Conservation (phyloP, 1,284 basidiomycete genomes). For the Malassezia cuniculi region DNA sequence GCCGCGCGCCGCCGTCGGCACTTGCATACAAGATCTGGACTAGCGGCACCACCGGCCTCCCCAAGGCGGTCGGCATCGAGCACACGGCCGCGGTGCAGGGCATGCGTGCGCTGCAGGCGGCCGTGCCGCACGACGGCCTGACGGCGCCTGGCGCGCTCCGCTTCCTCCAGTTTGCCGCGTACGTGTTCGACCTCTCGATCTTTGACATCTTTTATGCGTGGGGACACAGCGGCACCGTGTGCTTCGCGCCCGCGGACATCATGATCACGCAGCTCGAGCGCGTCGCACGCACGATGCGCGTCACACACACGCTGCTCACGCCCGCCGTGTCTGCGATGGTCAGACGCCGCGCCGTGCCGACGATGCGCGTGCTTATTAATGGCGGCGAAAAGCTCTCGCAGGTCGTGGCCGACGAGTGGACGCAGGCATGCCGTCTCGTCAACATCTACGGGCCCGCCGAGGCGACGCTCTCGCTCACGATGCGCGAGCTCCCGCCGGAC, state of each 20-base stretch:
- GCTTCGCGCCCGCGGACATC: constrained; percentile 29
- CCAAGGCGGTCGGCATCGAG: constrained; percentile 44
- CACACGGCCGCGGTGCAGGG: constrained; percentile 42
- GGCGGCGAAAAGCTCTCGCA: constrained; percentile 46
- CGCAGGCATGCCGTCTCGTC: constrained; percentile 36
- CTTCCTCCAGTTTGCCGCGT: constrained; percentile 44
- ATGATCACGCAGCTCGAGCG: constrained; percentile 31
- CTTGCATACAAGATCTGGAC: constrained; percentile 45
- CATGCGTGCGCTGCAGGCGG: constrained; percentile 35
- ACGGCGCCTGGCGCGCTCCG: constrained; percentile 19
- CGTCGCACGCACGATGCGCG: constrained; percentile 29
- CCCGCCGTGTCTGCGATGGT: constrained; percentile 46
- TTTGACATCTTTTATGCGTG: constrained; percentile 44
- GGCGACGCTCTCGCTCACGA: constrained; percentile 41
- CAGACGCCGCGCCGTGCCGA: constrained; percentile 30
- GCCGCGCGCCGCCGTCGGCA: constrained; percentile 1
- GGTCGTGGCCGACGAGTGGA: constrained; percentile 46
- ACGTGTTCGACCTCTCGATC: constrained; percentile 44
- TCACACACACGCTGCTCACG: constrained; percentile 42
- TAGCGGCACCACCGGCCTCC: constrained; percentile 45
- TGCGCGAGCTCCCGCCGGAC: constrained; percentile 29
- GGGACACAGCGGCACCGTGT: constrained; percentile 40
- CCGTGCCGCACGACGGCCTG: constrained; percentile 23
- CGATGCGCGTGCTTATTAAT: constrained; percentile 44
- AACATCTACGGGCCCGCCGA: constrained; percentile 45